Base-by-base conservation (phyloP, 2,329 filamentous ascomycete genomes). In the Geoglossum cookeanum region DNA sequence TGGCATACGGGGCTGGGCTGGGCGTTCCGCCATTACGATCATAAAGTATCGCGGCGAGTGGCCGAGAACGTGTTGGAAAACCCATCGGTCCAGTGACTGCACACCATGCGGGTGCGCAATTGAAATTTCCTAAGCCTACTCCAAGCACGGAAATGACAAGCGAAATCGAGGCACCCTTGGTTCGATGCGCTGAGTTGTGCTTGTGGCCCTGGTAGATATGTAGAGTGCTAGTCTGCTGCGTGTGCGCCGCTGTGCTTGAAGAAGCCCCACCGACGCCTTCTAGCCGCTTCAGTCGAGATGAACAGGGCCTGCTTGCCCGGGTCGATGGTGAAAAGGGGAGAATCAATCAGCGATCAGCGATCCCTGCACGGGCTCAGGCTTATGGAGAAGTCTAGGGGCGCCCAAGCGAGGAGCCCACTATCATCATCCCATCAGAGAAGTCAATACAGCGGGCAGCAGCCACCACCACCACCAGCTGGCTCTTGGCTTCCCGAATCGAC, bases 61-160 rank as follows among this genome's bases (percentile, higher is more conserved):
- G 48, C 48, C 48, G 48, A 52, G 48, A 52, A 42, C 13, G 48
- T 52, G 48, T 52, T 33, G 48, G 32, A 52, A 32, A 32, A 13
- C 47, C 8, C 15, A 17, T 27, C 44, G n/a, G 44, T 11, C 47
- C 29, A 11, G 22, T 49, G 47, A 49, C 47, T 22, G 47, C 47
- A 33, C 48, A 52, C 48, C 48, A 52, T 52, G 48, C 48, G 48
- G 32, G 48, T 52, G 48, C 48, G 48, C 32, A 30, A 32, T 52
- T 52, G 22, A 22, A 52, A 52, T 15, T 15, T 52, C 27, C 27
- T 33, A 13, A 52, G 32, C 29, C 48, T 52, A 52, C 48, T 32
- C 48, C 48, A 52, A 52, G 27, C 29, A 22, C 15, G 48, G 48
- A 52, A 52, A 52, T 33, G 22, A 52, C 48, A 52, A 52, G 48